A percentile compares a stretch with the other conserved stretches of the same genome.
These are phyloP conservation scores for Solanum dulcamara DNA, from an alignment of 257 asterid genomes.

Conservation along the genomic window DNA sequence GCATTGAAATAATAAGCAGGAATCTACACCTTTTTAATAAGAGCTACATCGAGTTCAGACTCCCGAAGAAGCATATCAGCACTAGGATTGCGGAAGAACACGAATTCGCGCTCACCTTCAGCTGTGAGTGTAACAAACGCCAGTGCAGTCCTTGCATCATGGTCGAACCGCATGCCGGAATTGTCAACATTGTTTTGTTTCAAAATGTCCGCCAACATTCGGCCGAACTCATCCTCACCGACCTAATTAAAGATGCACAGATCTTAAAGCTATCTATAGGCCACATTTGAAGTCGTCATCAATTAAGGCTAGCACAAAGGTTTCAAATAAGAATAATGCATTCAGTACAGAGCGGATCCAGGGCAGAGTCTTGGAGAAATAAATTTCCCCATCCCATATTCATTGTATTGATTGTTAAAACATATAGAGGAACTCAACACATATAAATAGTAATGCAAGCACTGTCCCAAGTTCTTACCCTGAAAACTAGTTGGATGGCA, in stretches of 20 bases:
- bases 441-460: neutral
- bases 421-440: neutral
- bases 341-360: neutral
- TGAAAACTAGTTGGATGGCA: neutral
- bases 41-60: constrained; percentile 62
- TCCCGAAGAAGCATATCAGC: constrained; percentile 81
- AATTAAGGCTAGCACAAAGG: neutral
- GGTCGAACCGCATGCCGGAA: constrained; percentile 76
- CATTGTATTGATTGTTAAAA: neutral
- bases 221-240: constrained; percentile 88
- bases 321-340: neutral
- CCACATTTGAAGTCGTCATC: neutral
- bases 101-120: constrained; percentile 93
- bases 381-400: neutral
- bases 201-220: constrained; percentile 62
- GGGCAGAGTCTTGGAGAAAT: neutral
- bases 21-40: constrained; percentile 54
- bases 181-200: constrained; percentile 67
- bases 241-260: constrained; percentile 36
- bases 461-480: neutral
- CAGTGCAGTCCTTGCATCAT: constrained; percentile 70
- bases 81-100: constrained; percentile 88
- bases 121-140: constrained; percentile 77
- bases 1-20: neutral
- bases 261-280: neutral